Base-by-base conservation (phyloP, 805 yeast species). In the Candida vartiovaarae region DNA sequence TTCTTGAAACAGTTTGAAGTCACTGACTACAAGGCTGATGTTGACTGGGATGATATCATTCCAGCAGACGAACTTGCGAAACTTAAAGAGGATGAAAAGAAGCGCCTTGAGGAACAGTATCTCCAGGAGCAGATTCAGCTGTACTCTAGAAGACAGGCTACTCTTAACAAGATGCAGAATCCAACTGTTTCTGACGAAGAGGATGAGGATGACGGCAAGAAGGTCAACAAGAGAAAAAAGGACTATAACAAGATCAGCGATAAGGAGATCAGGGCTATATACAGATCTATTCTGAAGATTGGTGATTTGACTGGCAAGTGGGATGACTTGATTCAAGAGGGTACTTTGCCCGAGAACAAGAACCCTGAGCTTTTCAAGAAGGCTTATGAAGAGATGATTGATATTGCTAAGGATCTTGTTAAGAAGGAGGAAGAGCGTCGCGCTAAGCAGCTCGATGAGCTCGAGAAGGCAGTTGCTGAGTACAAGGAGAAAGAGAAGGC, bases 1-100 rank as follows among this genome's bases (percentile, higher is more conserved):
- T 93, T 93, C 60, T 74, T 93, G 66, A 88, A 80, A 59, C 99
- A 93, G 66, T 93, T 93, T 62, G 99, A 93, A 65, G 99, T 93
- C 42, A 93, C 99, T 0, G 99, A 93, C 62, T 95, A 90, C 64
- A 93, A 93, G 68, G 98, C 99, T 1, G 96, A 91, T 63, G 89
- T 91, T 48, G 95, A 89, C 51, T 93, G 99, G 99, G 98, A 93
- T 67, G 99, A 93, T 63, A 93, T 93, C 54, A 93, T 93, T 56
- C 99, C 99, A 0, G 90, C 87, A 51, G 95, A 86, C 37, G 99
- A 93, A 63, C 71, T 95, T 50, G 75, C 80, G 47, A 87, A 84
- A 61, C 72, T 93, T 55, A 93, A 93, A 61, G 95, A 85, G 51
- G 95, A 89, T 44, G 99, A 93, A 61, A 82, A 84, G 71, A 83